Conservation (phyloP, 1,139 yeast genomes). For the Saccharomyces hybrid region DNA sequence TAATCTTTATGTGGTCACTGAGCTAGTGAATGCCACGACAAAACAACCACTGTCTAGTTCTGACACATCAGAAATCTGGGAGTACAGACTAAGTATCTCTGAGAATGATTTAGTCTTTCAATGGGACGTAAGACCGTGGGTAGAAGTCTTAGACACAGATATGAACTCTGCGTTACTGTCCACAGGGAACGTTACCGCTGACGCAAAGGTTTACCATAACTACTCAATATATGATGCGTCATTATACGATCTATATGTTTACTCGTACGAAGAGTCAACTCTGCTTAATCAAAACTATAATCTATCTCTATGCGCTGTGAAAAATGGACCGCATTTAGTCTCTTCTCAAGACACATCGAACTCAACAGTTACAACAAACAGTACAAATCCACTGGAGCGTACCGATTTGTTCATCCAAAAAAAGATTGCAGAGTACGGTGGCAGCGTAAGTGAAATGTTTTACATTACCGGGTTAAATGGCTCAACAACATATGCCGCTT, state of each 20-base stretch:
- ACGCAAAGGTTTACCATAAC: conserved; percentile 18
- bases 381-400: conserved; percentile 7
- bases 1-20: conserved; percentile 39
- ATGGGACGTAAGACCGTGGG: conserved; percentile 57
- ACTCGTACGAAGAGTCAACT: conserved; percentile 36
- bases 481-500: conserved; percentile 59
- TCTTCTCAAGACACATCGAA: conserved; percentile 28
- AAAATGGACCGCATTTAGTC: conserved; percentile 34
- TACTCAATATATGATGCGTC: conserved; percentile 30
- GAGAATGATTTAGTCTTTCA: conserved; percentile 58
- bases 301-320: conserved; percentile 68
- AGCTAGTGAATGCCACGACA: conserved; percentile 25
- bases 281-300: conserved; percentile 38
- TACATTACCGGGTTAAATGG: conserved; percentile 52
- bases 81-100: conserved; percentile 63
- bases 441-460: conserved; percentile 51
- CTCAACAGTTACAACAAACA: conserved; percentile 3
- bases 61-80: conserved; percentile 33
- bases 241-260: conserved; percentile 41
- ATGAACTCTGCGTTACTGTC: conserved; percentile 59
- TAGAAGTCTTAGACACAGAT: conserved; percentile 66
- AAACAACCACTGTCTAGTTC: conserved; percentile 27
- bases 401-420: conserved; percentile 24
- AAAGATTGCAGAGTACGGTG: conserved; percentile 43
- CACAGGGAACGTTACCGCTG: conserved; percentile 48